Base-by-base conservation (phyloP, 2,329 filamentous ascomycete genomes). In the Clonostachys solani region DNA sequence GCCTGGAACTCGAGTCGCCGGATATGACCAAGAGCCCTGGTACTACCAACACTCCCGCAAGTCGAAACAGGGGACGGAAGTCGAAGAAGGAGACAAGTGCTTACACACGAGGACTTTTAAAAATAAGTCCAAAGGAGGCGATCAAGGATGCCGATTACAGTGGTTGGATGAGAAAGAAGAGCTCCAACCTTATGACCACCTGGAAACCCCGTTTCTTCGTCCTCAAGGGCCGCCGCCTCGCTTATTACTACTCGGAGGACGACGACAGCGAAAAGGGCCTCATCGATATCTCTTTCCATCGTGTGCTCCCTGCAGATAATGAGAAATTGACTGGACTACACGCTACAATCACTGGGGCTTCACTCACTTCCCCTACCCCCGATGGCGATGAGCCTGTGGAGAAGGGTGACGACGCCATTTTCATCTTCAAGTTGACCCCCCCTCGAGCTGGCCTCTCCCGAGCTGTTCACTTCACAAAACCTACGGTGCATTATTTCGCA, bases 101-200 rank as follows among this genome's bases (percentile, higher is more conserved):
- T 1, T 99, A 97, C 66, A 89, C 85, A 16, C 86, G 89, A 33
- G 94, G 94, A 0, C 71, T 97, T 38, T 80, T 88, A 56, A 91
- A 92, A 66, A 87, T 92, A 50, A 72, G 81, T 0, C 94, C 94
- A 0, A 76, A 83, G 47, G 89, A 96, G 61, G 91, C 92, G 50
- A 94, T 96, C 67, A 73, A 83, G 51, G 84, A 83, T 51, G 92
- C 90, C 47, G 92, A 99, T 61, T 97, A 96, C 64, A 92, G 86
- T 59, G 94, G 94, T 2, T 99, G 94, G 94, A 99, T 99, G 94
- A 97, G 94, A 75, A 99, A 99, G 78, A 92, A 95, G 68, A 96
- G 90, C 50, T 92, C 90, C 2, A 94, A 92, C 59, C 75, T 97
- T 34, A 96, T 99, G 86, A 91, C 91, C 3, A 96, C 92, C 2